Evolutionary conservation across 2,329 filamentous ascomycete species (phyloP).

Genomic region (Colletotrichum liriopes): DNA sequence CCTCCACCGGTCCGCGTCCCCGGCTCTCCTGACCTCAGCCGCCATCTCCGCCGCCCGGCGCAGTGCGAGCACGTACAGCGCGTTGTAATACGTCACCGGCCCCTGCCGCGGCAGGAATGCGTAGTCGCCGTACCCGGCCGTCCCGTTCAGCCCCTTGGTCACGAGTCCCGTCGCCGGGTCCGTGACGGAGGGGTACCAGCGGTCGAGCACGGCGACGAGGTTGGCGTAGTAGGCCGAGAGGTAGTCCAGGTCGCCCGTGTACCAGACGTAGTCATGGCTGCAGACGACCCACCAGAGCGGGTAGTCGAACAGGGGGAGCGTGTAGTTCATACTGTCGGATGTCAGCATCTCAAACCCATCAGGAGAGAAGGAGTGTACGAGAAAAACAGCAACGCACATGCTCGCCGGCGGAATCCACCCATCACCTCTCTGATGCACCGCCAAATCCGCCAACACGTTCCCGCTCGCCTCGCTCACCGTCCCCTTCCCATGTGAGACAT

Average conservation of each 20-base stretch:
- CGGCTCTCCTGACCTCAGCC: slow-evolving; percentile 47
- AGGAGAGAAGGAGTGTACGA: neutral
- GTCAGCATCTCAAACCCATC: neutral
- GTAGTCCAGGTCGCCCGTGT: slow-evolving; percentile 63
- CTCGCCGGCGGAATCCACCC: slow-evolving; percentile 70
- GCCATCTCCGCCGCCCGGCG: slow-evolving; percentile 61
- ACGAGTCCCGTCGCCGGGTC: slow-evolving; percentile 58
- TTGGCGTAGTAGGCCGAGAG: slow-evolving; percentile 58
- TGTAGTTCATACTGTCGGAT: slow-evolving; percentile 59
- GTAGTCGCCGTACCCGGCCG: slow-evolving; percentile 64
- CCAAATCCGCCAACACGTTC: slow-evolving; percentile 66
- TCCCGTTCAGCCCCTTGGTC: slow-evolving; percentile 54
- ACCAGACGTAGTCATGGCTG: slow-evolving; percentile 64
- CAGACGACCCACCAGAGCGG: slow-evolving; percentile 68
- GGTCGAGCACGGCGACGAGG: slow-evolving; percentile 59
- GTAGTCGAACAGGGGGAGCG: slow-evolving; percentile 66
- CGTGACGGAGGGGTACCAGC: slow-evolving; percentile 62
- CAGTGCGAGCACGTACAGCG: slow-evolving; percentile 64
- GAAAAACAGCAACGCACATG: slow-evolving; percentile 55
- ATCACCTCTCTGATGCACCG: slow-evolving; percentile 63
- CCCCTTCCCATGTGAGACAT: slow-evolving; percentile 57
- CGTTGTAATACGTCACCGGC: slow-evolving; percentile 67
- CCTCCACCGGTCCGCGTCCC: slow-evolving; percentile 59
- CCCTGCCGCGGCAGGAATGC: slow-evolving; percentile 65
- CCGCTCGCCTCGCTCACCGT: slow-evolving; percentile 56